Conservation (phyloP, 352 stramenopile species). For the Pythium periplocum region DNA sequence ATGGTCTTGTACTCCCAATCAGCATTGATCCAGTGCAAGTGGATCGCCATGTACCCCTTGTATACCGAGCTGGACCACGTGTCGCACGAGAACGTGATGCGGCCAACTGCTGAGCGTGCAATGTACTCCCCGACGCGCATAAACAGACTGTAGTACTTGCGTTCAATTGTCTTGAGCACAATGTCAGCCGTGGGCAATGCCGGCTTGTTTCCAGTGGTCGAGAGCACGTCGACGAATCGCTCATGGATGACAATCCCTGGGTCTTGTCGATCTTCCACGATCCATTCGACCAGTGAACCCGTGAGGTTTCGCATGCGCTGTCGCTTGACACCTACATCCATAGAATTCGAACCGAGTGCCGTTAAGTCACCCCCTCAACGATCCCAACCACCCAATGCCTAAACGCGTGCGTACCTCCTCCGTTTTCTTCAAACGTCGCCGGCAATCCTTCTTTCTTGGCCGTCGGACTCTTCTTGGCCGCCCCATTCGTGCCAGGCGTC, state of each 20-base stretch:
- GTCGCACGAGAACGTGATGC: slow-evolving; percentile 75
- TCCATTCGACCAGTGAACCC: slow-evolving; percentile 61
- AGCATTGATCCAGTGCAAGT: slow-evolving; percentile 80
- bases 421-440: slow-evolving; percentile 49
- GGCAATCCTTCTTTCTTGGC: slow-evolving; percentile 41
- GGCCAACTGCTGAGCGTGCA: slow-evolving; percentile 57
- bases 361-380: background rate
- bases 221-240: slow-evolving; percentile 65
- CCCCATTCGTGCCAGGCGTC: slow-evolving; percentile 16
- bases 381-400: background rate
- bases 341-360: background rate
- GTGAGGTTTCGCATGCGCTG: slow-evolving; percentile 62
- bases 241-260: slow-evolving; percentile 55
- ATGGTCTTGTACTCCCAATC: slow-evolving; percentile 85
- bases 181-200: slow-evolving; percentile 42
- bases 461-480: slow-evolving; percentile 35
- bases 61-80: slow-evolving; percentile 66
- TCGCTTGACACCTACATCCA: slow-evolving; percentile 45
- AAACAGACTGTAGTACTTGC: slow-evolving; percentile 71
- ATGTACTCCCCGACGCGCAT: slow-evolving; percentile 69
- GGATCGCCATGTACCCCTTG: slow-evolving; percentile 72
- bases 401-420: slow-evolving; percentile 30
- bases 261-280: slow-evolving; percentile 70
- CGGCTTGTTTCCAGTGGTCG: slow-evolving; percentile 39
- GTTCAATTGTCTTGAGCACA: slow-evolving; percentile 64